These are phyloP conservation scores for Aspergillus nanangensis DNA, from an alignment of 495 filamentous ascomycete genomes.

Conservation along the genomic window DNA sequence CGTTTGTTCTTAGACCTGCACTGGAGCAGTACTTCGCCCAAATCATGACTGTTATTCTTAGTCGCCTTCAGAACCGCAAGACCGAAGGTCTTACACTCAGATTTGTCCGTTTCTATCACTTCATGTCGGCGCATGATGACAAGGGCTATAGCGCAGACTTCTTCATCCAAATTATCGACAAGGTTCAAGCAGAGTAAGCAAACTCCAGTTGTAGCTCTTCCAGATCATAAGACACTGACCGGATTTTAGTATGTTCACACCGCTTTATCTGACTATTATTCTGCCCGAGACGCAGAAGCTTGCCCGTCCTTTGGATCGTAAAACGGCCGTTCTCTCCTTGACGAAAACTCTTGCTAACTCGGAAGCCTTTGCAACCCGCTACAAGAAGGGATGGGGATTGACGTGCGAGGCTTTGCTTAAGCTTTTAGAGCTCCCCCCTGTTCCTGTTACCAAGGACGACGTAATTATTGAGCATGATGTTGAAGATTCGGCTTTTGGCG, in stretches of 20 bases:
- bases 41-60: conserved; percentile 79
- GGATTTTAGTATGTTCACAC: conserved; percentile 63
- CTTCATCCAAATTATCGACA: conserved; percentile 74
- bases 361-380: conserved; percentile 66
- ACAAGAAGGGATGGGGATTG: conserved; percentile 82
- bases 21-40: conserved; percentile 73
- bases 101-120: conserved; percentile 89
- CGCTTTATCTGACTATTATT: conserved; percentile 78
- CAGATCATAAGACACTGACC: conserved; percentile 18
- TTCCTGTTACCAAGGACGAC: conserved; percentile 68
- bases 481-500: conserved; percentile 90
- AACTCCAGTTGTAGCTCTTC: neutral
- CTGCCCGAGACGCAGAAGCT: conserved; percentile 84
- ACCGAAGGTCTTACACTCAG: conserved; percentile 77
- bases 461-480: conserved; percentile 78
- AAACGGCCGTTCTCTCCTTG: conserved; percentile 86
- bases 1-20: conserved; percentile 38
- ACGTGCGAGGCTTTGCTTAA: conserved; percentile 83
- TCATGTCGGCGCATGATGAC: conserved; percentile 69
- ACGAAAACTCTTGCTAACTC: conserved; percentile 86
- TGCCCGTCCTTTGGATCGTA: conserved; percentile 82
- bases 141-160: conserved; percentile 86
- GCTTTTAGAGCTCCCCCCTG: conserved; percentile 80
- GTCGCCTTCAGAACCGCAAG: conserved; percentile 68
- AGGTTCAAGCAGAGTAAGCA: conserved; percentile 66